A percentile compares a stretch with the other conserved stretches of the same genome.
Evolutionary conservation across 1,139 yeast species (phyloP).

Genomic region (Debaryomyces singareniensis): DNA sequence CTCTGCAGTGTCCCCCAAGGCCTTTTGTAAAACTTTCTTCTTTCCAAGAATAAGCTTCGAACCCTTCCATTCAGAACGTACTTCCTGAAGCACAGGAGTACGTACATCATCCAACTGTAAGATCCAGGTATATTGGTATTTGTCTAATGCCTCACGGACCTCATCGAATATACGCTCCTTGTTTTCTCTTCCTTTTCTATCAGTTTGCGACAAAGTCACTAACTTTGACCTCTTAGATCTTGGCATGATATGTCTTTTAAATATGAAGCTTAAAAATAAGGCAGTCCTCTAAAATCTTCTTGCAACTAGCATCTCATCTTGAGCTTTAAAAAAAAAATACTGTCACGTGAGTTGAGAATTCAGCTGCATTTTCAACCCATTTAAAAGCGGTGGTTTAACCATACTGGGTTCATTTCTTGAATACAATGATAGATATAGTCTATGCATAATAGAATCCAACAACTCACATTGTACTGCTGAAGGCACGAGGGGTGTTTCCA

Average conservation of each 20-base stretch:
- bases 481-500: constrained; percentile 6
- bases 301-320: constrained; percentile 3
- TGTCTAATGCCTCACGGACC: constrained; percentile 74
- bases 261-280: constrained; percentile 5
- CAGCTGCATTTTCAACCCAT: too few relatives aligned
- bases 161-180: constrained; percentile 89
- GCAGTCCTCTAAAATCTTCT: neutral
- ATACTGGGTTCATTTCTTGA: too few relatives aligned
- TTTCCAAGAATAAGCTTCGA: constrained; percentile 86
- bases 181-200: constrained; percentile 89
- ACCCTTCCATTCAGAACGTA: constrained; percentile 88
- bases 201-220: constrained; percentile 94
- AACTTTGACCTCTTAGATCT: constrained; percentile 91
- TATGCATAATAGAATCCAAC: constrained; percentile 1
- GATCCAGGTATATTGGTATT: constrained; percentile 75
- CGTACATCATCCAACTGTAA: constrained; percentile 87
- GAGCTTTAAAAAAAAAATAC: too few relatives aligned
- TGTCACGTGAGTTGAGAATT: too few relatives aligned
- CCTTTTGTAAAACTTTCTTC: constrained; percentile 87
- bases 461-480: constrained; percentile 8
- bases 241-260: constrained; percentile 52
- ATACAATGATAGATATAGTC: too few relatives aligned
- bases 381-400: too few relatives aligned
- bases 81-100: constrained; percentile 90
- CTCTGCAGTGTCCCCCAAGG: constrained; percentile 79